Evolutionary conservation across 2,329 filamentous ascomycete species (phyloP).

Genomic region (Penicillium sp.): DNA sequence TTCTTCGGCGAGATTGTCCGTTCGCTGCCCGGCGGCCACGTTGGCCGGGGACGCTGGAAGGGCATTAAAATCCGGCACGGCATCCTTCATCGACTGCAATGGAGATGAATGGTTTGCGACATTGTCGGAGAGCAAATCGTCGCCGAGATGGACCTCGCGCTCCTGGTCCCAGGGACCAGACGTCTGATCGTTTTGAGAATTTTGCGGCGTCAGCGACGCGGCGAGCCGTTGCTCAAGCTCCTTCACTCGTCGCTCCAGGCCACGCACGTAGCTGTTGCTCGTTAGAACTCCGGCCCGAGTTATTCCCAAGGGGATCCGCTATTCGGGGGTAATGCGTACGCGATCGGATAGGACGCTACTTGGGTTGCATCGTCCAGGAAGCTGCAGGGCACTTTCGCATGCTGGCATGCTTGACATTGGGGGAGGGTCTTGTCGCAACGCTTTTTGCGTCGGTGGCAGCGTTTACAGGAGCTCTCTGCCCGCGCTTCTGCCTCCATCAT

Average conservation of each 20-base stretch:
- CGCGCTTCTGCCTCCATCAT: constrained; percentile 24
- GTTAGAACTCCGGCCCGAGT: no score
- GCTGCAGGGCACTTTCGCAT: constrained; percentile 41
- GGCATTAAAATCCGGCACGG: not conserved
- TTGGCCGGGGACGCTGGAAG: constrained; percentile 1
- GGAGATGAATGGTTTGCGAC: not conserved
- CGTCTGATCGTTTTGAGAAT: constrained; percentile 5
- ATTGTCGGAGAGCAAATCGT: not conserved
- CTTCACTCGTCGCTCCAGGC: constrained; percentile 29
- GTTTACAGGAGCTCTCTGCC: constrained; percentile 36
- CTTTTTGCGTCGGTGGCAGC: constrained; percentile 47
- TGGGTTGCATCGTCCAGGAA: constrained; percentile 42
- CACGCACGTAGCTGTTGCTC: constrained; percentile 33
- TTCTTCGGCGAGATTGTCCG: constrained; percentile 33
- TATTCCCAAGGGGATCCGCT: no score
- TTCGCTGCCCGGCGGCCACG: constrained; percentile 6
- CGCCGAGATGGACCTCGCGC: not conserved
- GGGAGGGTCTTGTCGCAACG: constrained; percentile 43
- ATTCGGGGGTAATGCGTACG: no score
- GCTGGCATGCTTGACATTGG: constrained; percentile 40
- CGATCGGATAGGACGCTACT: constrained; percentile 42
- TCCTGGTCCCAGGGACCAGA: constrained; percentile 7
- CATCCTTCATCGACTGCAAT: not conserved
- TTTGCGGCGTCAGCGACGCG: constrained; percentile 5
- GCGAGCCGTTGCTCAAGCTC: constrained; percentile 26